A percentile compares a stretch with the other conserved stretches of the same genome.
These are phyloP conservation scores for Magnaporthiopsis rhizophila DNA, from an alignment of 2,329 filamentous ascomycete species.

Conservation along the genomic window DNA sequence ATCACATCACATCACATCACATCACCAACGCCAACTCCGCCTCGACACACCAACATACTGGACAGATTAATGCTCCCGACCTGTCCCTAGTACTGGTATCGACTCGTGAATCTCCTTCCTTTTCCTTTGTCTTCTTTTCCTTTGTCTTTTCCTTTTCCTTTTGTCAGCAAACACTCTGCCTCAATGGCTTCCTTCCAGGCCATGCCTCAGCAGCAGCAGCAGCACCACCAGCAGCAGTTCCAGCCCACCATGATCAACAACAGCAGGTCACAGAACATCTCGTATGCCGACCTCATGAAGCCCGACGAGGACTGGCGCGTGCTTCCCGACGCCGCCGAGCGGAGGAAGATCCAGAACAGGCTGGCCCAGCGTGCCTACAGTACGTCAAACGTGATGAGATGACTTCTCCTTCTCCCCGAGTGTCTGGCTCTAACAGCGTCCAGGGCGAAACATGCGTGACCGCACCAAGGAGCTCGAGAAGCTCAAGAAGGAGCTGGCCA, in stretches of 20 bases:
- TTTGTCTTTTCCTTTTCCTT: conserved; percentile 2
- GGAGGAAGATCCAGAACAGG: conserved; percentile 9
- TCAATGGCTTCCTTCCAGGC: conserved; percentile 2
- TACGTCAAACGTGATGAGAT: background rate
- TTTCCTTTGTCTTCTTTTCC: conserved; percentile 1
- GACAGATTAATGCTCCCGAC: background rate
- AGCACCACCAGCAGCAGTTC: background rate
- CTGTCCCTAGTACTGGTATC: background rate
- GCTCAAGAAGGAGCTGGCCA: conserved; percentile 9
- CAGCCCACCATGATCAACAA: background rate
- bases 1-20: background rate
- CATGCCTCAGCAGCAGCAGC: conserved; percentile 1
- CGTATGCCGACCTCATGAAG: conserved; percentile 9
- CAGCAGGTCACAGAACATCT: conserved; percentile 6
- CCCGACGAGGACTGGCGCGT: conserved; percentile 9
- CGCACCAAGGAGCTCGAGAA: conserved; percentile 9
- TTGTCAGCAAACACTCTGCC: background rate
- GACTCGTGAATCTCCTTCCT: background rate
- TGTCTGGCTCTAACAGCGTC: background rate
- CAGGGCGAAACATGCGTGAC: conserved; percentile 9
- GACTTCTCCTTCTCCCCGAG: no score
- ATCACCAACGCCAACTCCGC: background rate
- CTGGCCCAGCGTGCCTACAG: conserved; percentile 9
- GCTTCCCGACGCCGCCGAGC: conserved; percentile 8
- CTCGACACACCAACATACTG: background rate